These are phyloP conservation scores for Rhodotorula taiwanensis DNA, from an alignment of 768 basidiomycete genomes.

Conservation along the genomic window DNA sequence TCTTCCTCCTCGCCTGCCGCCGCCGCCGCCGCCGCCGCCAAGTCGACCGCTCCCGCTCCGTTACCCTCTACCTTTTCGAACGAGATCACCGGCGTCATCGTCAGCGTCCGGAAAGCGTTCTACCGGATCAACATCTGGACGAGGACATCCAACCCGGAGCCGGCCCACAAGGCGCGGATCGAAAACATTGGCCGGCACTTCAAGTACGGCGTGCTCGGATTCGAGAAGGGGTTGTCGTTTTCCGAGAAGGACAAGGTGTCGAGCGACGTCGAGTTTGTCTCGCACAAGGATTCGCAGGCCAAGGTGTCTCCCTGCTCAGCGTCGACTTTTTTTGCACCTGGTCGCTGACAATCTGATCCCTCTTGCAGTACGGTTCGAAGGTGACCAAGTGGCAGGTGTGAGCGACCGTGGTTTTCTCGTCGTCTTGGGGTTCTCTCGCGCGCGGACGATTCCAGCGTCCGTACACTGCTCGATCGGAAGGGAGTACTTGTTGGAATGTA, in stretches of 20 bases:
- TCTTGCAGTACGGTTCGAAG: slow-evolving; percentile 31
- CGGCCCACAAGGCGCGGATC: slow-evolving; percentile 39
- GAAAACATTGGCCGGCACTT: slow-evolving; percentile 54
- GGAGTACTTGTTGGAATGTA: no score
- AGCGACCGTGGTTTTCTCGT: not conserved
- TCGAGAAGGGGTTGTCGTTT: slow-evolving; percentile 28
- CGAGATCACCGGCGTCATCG: slow-evolving; percentile 77
- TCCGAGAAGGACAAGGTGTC: slow-evolving; percentile 36
- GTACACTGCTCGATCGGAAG: no score
- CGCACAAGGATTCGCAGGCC: slow-evolving; percentile 38
- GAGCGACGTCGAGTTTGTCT: slow-evolving; percentile 41
- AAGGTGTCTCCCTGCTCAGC: slow-evolving; percentile 8
- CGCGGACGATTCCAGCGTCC: no score
- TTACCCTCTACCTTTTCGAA: slow-evolving; percentile 53
- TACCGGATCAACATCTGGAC: slow-evolving; percentile 99
- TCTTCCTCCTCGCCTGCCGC: slow-evolving; percentile 11
- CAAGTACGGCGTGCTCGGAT: slow-evolving; percentile 83
- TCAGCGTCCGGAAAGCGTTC: slow-evolving; percentile 87
- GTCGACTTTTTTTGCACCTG: no score
- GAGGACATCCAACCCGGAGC: slow-evolving; percentile 59
- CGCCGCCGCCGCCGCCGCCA: slow-evolving; percentile 45
- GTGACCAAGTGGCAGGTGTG: slow-evolving; percentile 20
- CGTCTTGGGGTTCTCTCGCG: not conserved
- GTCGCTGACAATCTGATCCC: not conserved
- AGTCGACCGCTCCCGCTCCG: slow-evolving; percentile 46